Conservation (phyloP, 495 filamentous ascomycete genomes). For the Penicillium bovifimosum region DNA sequence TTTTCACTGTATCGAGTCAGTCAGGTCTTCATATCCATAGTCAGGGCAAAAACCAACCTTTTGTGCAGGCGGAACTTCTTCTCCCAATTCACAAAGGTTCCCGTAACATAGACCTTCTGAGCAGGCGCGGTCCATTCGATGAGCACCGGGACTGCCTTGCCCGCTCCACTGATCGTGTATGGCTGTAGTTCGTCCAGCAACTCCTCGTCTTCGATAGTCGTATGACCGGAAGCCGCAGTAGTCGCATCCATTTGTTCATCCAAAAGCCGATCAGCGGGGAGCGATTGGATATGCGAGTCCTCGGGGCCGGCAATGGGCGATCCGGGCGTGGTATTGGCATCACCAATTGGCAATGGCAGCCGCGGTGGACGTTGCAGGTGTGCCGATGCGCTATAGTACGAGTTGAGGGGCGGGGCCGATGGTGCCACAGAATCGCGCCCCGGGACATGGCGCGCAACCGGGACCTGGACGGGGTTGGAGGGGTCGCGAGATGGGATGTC, state of each 20-base stretch:
- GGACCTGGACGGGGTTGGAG: constrained; percentile 50
- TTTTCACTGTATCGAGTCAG: constrained; percentile 29
- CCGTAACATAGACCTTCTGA: constrained; percentile 90
- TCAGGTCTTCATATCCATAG: background rate
- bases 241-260: constrained; percentile 43
- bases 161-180: constrained; percentile 49
- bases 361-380: constrained; percentile 74
- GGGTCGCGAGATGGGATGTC: constrained; percentile 26
- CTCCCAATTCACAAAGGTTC: constrained; percentile 94
- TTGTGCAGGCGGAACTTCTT: constrained; percentile 80
- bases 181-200: constrained; percentile 62
- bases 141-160: constrained; percentile 61
- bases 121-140: constrained; percentile 77
- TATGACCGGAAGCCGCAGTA: constrained; percentile 59
- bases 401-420: constrained; percentile 43
- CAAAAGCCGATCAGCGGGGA: constrained; percentile 47
- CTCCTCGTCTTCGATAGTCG: constrained; percentile 75
- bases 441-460: constrained; percentile 30
- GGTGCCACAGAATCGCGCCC: constrained; percentile 35
- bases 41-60: constrained; percentile 48
- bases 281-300: constrained; percentile 43
- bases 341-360: constrained; percentile 84
- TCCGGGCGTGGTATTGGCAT: constrained; percentile 77
- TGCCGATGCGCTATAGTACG: constrained; percentile 45
- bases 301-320: constrained; percentile 72